These are phyloP conservation scores for Diaporthe sp. DNA, from an alignment of 2,329 filamentous ascomycete species.

Conservation along the genomic window DNA sequence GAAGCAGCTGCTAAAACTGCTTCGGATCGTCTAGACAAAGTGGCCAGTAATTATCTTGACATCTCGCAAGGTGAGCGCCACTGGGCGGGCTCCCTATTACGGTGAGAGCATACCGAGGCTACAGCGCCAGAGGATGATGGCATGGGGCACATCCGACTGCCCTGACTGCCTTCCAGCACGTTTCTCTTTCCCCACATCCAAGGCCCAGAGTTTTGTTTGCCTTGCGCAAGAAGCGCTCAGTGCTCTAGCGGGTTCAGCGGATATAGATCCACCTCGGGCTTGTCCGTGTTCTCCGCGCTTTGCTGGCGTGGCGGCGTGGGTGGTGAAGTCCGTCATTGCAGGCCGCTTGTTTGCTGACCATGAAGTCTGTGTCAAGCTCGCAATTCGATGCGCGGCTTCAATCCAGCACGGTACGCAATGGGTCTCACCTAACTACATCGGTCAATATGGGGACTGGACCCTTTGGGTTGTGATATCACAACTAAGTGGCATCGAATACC, in stretches of 20 bases:
- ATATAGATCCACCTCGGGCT: slow-evolving; percentile 20
- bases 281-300: slow-evolving; percentile 25
- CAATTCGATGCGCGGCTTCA: not conserved
- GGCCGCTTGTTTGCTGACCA: not conserved
- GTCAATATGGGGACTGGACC: not conserved
- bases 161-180: not conserved
- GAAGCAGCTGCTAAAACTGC: not conserved
- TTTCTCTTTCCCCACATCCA: not conserved
- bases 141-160: not conserved
- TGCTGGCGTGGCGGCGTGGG: slow-evolving; percentile 18
- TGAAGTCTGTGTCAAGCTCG: not conserved
- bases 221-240: slow-evolving; percentile 16
- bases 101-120: not conserved
- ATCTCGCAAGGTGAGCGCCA: not conserved
- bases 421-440: not conserved
- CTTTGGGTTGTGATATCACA: not conserved
- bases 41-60: not conserved
- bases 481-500: not conserved
- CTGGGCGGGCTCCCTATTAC: not conserved
- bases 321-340: slow-evolving; percentile 18
- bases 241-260: slow-evolving; percentile 13
- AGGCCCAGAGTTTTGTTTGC: slow-evolving; percentile 6
- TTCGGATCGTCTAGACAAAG: not conserved
- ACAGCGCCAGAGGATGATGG: not conserved
- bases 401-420: not conserved